Percentiles rank a stretch among this genome's conserved stretches.
These are phyloP conservation scores for Pachyrhizus erosus DNA, from an alignment of 306 rosid species.

Conservation along the genomic window DNA sequence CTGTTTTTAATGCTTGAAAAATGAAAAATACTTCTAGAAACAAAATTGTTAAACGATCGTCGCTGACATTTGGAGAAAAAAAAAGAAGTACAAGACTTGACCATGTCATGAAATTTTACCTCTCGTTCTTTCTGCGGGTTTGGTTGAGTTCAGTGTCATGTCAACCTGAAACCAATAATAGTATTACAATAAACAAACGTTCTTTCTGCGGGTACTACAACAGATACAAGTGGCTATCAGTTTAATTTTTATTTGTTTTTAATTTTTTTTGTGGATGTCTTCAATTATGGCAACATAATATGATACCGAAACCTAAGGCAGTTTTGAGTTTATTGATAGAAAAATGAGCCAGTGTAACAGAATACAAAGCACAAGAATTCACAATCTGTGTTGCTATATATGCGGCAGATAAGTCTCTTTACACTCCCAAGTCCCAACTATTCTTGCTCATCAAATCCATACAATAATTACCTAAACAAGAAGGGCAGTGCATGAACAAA, in stretches of 20 bases:
- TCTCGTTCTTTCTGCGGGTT: neutral
- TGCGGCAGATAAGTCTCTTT: no score
- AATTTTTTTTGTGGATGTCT: no score
- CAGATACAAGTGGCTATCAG: neutral
- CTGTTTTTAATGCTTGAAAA: neutral
- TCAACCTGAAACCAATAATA: no score
- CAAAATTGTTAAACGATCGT: neutral
- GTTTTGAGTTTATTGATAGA: constrained; percentile 23
- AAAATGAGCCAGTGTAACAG: constrained; percentile 24
- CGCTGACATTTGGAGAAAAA: neutral
- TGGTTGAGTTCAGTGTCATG: no score
- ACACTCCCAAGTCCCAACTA: neutral
- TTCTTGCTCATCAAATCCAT: constrained; percentile 29
- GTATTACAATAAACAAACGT: no score
- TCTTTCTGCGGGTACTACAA: neutral
- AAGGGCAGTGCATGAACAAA: constrained; percentile 21
- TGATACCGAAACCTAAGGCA: no score
- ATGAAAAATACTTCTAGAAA: neutral
- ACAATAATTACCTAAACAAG: constrained; percentile 11
- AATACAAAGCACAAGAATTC: constrained; percentile 20
- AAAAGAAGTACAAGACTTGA: neutral
- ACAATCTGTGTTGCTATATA: no score
- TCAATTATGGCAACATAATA: no score
- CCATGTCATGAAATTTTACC: neutral
- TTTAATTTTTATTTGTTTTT: no score